Conservation (phyloP, 148 eudicot genomes). For the Spergularia marina region DNA sequence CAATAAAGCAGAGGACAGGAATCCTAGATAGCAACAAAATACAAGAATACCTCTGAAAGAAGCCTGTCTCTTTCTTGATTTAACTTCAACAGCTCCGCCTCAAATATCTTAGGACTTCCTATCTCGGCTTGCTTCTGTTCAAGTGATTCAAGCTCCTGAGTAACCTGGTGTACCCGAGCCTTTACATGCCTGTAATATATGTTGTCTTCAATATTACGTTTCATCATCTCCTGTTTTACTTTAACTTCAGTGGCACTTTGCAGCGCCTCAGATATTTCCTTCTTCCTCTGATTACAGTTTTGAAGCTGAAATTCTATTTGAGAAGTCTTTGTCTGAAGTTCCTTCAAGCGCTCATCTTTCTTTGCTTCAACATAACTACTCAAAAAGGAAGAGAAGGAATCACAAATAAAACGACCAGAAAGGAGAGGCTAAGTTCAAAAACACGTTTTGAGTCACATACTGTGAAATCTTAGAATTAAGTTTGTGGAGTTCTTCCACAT, state of each 20-base stretch:
- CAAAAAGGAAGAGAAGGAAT: constrained; percentile 18
- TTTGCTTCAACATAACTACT: constrained; percentile 52
- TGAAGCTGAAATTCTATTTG: constrained; percentile 44
- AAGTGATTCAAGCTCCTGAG: constrained; percentile 64
- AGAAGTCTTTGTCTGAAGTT: constrained; percentile 48
- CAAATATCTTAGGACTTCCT: constrained; percentile 53
- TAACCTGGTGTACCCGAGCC: constrained; percentile 56
- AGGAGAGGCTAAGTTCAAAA: background rate
- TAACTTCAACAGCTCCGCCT: constrained; percentile 59
- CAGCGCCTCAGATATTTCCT: constrained; percentile 53
- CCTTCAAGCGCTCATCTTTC: constrained; percentile 57
- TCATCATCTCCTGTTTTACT: constrained; percentile 41
- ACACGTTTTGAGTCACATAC: constrained; percentile 39
- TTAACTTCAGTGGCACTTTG: constrained; percentile 34
- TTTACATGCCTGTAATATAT: constrained; percentile 58
- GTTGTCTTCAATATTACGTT: constrained; percentile 71
- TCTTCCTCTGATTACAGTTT: constrained; percentile 43
- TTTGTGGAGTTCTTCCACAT: constrained; percentile 44
- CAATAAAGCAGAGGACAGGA: background rate
- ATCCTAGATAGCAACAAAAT: background rate
- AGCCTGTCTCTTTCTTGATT: constrained; percentile 80
- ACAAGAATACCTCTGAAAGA: constrained; percentile 74
- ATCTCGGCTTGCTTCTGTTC: constrained; percentile 55
- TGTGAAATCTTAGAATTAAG: constrained; percentile 53
- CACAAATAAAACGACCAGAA: constrained; percentile 18